Conservation (phyloP, 768 basidiomycete genomes). For the Porphyrellus cyaneotinctus region DNA sequence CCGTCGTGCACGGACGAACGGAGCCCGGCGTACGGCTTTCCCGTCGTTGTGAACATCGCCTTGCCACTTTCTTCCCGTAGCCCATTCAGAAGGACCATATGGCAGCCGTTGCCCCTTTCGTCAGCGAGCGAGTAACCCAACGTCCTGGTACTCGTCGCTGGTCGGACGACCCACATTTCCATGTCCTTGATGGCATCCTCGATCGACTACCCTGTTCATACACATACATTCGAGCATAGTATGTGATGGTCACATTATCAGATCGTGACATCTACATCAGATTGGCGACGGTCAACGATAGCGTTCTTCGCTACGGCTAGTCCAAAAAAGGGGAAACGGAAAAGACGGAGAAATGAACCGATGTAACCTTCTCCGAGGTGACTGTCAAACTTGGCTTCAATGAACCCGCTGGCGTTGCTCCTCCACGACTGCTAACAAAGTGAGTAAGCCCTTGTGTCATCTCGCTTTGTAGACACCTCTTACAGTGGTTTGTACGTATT, state of each 20-base stretch:
- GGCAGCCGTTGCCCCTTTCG: too few relatives aligned
- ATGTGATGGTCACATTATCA: neutral
- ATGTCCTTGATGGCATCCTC: neutral
- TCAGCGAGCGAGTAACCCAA: too few relatives aligned
- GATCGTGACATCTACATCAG: neutral
- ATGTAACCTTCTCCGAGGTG: neutral
- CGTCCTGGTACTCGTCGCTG: neutral
- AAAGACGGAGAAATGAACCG: neutral
- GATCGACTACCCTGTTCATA: neutral
- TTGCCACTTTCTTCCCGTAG: neutral
- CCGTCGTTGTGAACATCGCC: neutral
- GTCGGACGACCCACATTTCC: too few relatives aligned
- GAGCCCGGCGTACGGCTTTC: neutral
- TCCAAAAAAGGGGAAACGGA: neutral
- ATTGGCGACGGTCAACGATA: neutral
- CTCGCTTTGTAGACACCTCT: neutral
- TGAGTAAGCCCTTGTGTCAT: neutral
- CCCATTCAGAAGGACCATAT: conserved; percentile 1
- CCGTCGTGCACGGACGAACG: neutral
- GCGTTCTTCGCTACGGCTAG: neutral
- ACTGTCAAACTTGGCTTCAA: too few relatives aligned
- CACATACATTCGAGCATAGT: neutral
- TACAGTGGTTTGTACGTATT: conserved; percentile 7
- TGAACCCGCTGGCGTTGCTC: neutral
- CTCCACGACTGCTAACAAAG: neutral